A percentile compares a stretch with the other conserved stretches of the same genome.
Evolutionary conservation across 495 filamentous ascomycete species (phyloP).

Genomic region (Penicillium malachiteum): DNA sequence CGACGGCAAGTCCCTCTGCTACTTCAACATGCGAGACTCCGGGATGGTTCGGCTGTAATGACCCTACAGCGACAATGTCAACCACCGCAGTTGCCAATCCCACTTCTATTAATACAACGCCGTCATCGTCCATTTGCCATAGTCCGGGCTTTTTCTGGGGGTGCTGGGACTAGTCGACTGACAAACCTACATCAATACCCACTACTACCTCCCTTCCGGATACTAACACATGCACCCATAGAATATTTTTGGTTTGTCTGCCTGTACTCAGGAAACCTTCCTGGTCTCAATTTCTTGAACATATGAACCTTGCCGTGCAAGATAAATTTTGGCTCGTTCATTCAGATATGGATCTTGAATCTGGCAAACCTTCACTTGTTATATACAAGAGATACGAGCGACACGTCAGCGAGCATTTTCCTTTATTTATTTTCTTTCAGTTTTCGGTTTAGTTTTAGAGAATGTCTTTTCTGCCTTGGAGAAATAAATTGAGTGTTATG

Average conservation of each 20-base stretch:
- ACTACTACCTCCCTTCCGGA: neutral
- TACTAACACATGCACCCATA: neutral
- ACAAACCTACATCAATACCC: neutral
- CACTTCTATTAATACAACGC: neutral
- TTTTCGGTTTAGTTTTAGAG: too few relatives aligned
- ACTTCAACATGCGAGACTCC: constrained; percentile 13
- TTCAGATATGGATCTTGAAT: too few relatives aligned
- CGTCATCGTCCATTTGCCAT: neutral
- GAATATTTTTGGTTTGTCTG: neutral
- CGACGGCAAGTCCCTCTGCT: neutral
- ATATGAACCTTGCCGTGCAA: too few relatives aligned
- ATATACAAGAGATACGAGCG: too few relatives aligned
- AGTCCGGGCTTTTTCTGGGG: neutral
- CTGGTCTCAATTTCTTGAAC: too few relatives aligned
- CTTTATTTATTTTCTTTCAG: too few relatives aligned
- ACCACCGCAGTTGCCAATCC: neutral
- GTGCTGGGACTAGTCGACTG: neutral
- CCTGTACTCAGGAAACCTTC: neutral
- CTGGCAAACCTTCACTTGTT: too few relatives aligned
- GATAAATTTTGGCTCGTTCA: too few relatives aligned
- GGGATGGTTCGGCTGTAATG: constrained; percentile 16
- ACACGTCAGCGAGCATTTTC: too few relatives aligned
- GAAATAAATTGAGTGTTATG: too few relatives aligned
- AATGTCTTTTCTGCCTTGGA: too few relatives aligned
- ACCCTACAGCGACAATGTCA: constrained; percentile 2